Base-by-base conservation (phyloP, 305 asterid species). In the Solanum hybrid region DNA sequence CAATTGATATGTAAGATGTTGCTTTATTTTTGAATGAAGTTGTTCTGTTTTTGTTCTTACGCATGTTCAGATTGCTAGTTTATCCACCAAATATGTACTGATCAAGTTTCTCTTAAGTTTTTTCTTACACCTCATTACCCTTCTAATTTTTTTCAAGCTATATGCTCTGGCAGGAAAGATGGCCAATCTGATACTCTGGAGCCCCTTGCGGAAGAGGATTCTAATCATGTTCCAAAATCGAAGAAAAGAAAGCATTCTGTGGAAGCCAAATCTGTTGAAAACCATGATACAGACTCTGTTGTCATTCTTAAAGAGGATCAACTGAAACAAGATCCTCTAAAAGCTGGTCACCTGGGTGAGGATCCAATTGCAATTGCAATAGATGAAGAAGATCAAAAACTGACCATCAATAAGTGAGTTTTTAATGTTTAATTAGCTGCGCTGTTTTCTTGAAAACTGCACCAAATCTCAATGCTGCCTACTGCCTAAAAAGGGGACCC, bases 231-330 rank as follows among this genome's bases (percentile, higher is more conserved):
- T 86, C 91, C 75, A 77, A 92, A 91, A 77, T 89, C 79, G 29
- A 95, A 95, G 94, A 95, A 91, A 94, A 94, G 92, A 91, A 91
- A 82, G 89, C 92, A 90, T 66, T 91, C 88, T 34, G 42, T 76
- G 90, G 94, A 88, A 89, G 94, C 90, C 56, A 79, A 86, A 79
- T 87, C 32, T 87, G 75, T 8, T 37, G 91, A 89, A 89, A 90
- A 82, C 80, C 69, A 78, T 87, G 93, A 73, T 26, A 85, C 82
- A 85, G 85, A 86, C 64, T 10, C 73, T 85, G 86, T 42, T 22
- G 40, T 64, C 86, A 86, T 51, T 91, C 88, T 89, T 71, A 37
- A 91, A 82, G 91, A 71, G 89, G 91, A 88, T 86, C 91, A 92
- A 80, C 46, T 69, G 60, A 86, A 91, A 90, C 92, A 93, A 91